Evolutionary conservation across 1,284 basidiomycete species (phyloP).

Genomic region (Irpex rosettiformis): DNA sequence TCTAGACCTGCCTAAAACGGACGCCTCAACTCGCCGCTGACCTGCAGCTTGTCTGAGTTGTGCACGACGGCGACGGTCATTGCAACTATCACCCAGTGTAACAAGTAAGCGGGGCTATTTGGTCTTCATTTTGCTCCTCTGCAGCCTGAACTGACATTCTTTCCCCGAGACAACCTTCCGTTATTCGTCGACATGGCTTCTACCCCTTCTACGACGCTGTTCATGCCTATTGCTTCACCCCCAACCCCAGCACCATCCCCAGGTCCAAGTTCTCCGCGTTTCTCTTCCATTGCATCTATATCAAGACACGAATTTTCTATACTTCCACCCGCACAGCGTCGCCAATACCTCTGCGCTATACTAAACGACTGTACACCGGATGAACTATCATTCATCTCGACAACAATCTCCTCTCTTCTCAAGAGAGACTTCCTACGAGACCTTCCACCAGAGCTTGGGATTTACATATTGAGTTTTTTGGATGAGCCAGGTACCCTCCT

Average conservation of each 20-base stretch:
- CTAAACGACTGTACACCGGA: slow-evolving; percentile 64
- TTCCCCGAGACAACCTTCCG: background rate
- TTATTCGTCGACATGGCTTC: slow-evolving; percentile 1
- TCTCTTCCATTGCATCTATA: slow-evolving; percentile 28
- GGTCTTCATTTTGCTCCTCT: background rate
- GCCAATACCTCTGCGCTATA: slow-evolving; percentile 60
- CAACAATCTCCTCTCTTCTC: slow-evolving; percentile 74
- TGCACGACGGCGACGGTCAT: background rate
- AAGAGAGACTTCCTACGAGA: slow-evolving; percentile 85
- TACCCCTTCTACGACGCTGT: slow-evolving; percentile 32
- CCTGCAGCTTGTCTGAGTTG: background rate
- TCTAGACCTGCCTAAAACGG: background rate
- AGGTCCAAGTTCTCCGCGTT: slow-evolving; percentile 25
- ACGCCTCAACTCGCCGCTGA: background rate
- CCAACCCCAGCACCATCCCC: slow-evolving; percentile 73
- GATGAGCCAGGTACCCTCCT: slow-evolving; percentile 80
- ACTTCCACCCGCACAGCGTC: slow-evolving; percentile 43
- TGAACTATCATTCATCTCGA: slow-evolving; percentile 80
- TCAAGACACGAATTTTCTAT: slow-evolving; percentile 33
- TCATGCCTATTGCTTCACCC: slow-evolving; percentile 58
- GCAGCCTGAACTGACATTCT: background rate
- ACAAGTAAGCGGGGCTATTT: background rate
- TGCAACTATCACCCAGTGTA: background rate
- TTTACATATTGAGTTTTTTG: slow-evolving; percentile 81
- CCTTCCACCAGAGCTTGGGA: slow-evolving; percentile 81